Percentiles rank a stretch among this genome's conserved stretches.
These are phyloP conservation scores for Annulohypoxylon maeteangense DNA, from an alignment of 495 filamentous ascomycete species.

Conservation along the genomic window DNA sequence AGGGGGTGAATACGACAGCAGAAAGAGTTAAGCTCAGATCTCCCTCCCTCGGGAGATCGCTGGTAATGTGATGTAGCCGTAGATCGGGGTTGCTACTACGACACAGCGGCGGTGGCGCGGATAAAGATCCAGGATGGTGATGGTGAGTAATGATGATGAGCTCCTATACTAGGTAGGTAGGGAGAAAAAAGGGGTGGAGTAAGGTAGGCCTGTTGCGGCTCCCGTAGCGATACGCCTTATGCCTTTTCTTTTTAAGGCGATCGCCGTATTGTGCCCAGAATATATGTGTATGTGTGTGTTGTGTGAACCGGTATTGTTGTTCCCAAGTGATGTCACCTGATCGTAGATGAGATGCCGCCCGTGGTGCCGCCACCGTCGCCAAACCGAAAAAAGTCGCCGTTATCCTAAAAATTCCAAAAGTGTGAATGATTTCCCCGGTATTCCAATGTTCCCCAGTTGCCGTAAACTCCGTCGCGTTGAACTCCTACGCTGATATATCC, in stretches of 20 bases:
- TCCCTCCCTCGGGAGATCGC: neutral
- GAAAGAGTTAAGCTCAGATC: conserved; percentile 7
- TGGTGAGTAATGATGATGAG: neutral
- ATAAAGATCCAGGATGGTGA: neutral
- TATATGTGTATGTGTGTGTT: too few species aligned
- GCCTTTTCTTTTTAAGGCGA: conserved; percentile 6
- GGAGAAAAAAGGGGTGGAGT: neutral
- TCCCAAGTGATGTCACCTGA: conserved; percentile 12
- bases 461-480: conserved; percentile 48
- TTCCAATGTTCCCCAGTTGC: conserved; percentile 18
- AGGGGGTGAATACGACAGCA: conserved; percentile 31
- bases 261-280: conserved; percentile 3
- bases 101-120: neutral
- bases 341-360: conserved; percentile 3
- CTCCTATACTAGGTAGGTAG: conserved; percentile 10
- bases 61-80: neutral
- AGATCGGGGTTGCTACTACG: neutral
- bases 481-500: conserved; percentile 51
- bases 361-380: conserved; percentile 6
- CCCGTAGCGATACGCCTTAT: neutral
- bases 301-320: conserved; percentile 4
- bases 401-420: conserved; percentile 7
- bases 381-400: conserved; percentile 7
- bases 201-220: neutral
- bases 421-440: conserved; percentile 27